Base-by-base conservation (phyloP, 352 stramenopile species). In the Hyaloperonospora arabidopsidis region DNA sequence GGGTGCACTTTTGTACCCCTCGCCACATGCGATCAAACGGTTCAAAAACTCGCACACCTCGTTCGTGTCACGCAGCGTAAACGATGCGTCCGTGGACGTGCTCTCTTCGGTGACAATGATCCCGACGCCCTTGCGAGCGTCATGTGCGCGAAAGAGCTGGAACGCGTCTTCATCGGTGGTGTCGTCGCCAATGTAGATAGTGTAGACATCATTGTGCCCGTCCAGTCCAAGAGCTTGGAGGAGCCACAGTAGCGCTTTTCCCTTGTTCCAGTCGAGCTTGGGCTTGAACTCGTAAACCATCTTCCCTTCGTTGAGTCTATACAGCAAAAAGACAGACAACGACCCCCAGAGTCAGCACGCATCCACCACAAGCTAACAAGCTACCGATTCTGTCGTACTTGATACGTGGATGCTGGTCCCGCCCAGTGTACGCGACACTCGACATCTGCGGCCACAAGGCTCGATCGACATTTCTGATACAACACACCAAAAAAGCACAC, bases 261-360 rank as follows among this genome's bases (percentile, higher is more conserved):
- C 87, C 64, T 96, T 96, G 77, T 96, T 87, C 87, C 87, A 96
- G 48, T 93, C 77, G 21, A 96, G 89, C 63, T 94, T 91, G 7
- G 87, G 87, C 59, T 93, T 93, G 61, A 87, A 91, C 54, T 96
- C 87, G 58, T 79, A 94, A 13, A 96, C 87, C 84, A 93, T 90
- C 61, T 95, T 94, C 48, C 85, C 85, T 45, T 84, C 65, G 58
- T 87, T 89, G 60, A 84, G 72, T 50, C 84, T 87, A 32, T 5
- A n/a, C 18, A 54, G 25, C 10, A 35, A 38, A n/a, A 17, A 48
- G 1, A 39, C 17, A 52, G 28, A 50, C 35, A 23, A 15, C 8
- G n/a, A n/a, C n/a, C n/a, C 25, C 25, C 25, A 32, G 25, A 36
- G n/a, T 59, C 12, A 56, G 19, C 17, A 4, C 45, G 21, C 14